phyloP scores from a whole-genome alignment of 2,329 filamentous ascomycete genomes.

The Elsinoe arachidis region DNA sequence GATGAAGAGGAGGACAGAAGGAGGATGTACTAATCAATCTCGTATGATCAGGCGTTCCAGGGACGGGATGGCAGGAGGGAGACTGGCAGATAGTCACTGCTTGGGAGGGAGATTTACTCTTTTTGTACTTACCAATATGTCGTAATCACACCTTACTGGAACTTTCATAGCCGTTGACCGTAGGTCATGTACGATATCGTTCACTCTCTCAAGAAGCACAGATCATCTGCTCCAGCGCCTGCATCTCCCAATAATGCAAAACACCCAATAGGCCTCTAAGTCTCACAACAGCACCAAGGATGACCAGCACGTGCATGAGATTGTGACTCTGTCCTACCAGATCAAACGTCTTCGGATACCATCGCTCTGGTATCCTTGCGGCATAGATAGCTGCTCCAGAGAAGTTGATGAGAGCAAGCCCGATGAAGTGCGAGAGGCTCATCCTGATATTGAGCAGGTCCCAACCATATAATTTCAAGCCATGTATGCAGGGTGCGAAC shows the following conservation, averaged over 20 bases:
- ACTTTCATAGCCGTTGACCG: no score
- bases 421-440: conserved; percentile 33
- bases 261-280: background rate
- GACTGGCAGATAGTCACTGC: background rate
- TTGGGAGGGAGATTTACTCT: background rate
- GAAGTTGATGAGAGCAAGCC: conserved; percentile 32
- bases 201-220: no score
- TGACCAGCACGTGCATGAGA: conserved; percentile 41
- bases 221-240: background rate
- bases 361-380: conserved; percentile 36
- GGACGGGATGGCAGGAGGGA: no score
- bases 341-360: conserved; percentile 38
- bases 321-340: conserved; percentile 42
- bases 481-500: conserved; percentile 35
- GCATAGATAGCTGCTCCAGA: conserved; percentile 34
- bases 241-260: background rate
- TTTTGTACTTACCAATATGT: background rate
- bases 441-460: conserved; percentile 29
- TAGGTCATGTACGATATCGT: no score
- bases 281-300: conserved; percentile 30
- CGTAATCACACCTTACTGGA: background rate
- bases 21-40: background rate
- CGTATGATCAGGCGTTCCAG: background rate
- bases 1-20: background rate
- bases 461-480: conserved; percentile 25